Evolutionary conservation across 2,329 filamentous ascomycete species (phyloP).

Genomic region (Purpureocillium takamizusanense): DNA sequence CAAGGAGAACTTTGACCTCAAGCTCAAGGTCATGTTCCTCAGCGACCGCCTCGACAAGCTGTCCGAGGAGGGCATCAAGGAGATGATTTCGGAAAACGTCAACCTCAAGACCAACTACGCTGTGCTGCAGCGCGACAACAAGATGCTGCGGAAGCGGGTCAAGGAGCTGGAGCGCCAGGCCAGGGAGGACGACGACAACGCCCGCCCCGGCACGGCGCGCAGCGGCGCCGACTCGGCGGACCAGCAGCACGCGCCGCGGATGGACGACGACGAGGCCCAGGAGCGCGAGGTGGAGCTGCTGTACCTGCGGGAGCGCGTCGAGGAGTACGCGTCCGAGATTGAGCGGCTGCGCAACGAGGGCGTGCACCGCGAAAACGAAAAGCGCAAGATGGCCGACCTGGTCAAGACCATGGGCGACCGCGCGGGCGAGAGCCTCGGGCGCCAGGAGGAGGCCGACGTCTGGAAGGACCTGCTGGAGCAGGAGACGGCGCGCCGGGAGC

Average conservation of each 20-base stretch:
- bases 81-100: slow-evolving; percentile 96
- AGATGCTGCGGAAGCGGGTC: slow-evolving; percentile 67
- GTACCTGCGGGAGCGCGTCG: slow-evolving; percentile 75
- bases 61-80: slow-evolving; percentile 92
- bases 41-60: slow-evolving; percentile 88
- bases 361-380: slow-evolving; percentile 72
- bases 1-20: slow-evolving; percentile 97
- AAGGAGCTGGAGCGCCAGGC: slow-evolving; percentile 81
- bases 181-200: slow-evolving; percentile 54
- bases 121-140: slow-evolving; percentile 84
- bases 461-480: slow-evolving; percentile 93
- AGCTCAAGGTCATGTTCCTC: slow-evolving; percentile 95
- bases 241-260: slow-evolving; percentile 42
- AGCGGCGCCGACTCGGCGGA: slow-evolving; percentile 50
- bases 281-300: slow-evolving; percentile 79
- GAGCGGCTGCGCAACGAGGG: slow-evolving; percentile 74
- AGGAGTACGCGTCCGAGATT: slow-evolving; percentile 75
- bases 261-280: slow-evolving; percentile 49
- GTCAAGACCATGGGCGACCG: slow-evolving; percentile 47
- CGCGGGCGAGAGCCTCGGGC: slow-evolving; percentile 39
- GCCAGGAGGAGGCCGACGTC: slow-evolving; percentile 65
- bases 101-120: slow-evolving; percentile 86
- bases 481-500: slow-evolving; percentile 80
- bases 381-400: slow-evolving; percentile 75
- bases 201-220: slow-evolving; percentile 50